Percentiles rank a stretch among this genome's conserved stretches.
phyloP scores from a whole-genome alignment of 2,329 filamentous ascomycete species.

The Scedosporium apiospermum region DNA sequence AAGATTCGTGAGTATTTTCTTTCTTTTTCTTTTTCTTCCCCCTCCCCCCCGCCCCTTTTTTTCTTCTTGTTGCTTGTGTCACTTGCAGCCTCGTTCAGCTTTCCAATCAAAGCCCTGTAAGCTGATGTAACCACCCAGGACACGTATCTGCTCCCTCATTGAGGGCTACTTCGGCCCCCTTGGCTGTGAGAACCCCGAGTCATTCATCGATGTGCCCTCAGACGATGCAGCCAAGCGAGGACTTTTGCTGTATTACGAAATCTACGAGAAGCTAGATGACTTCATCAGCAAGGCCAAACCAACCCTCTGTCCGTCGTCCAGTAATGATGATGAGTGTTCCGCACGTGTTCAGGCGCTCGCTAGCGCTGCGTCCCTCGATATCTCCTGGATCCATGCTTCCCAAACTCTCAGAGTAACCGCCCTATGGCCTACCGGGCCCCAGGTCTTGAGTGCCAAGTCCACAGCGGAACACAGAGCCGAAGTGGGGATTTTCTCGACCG shows the following conservation, averaged over 20 bases:
- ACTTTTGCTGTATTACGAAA: slow-evolving; percentile 62
- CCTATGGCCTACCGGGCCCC: slow-evolving; percentile 45
- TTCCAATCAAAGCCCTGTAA: neutral
- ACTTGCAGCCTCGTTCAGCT: neutral
- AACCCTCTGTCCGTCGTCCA: slow-evolving; percentile 35
- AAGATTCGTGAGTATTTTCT: neutral
- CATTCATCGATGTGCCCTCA: slow-evolving; percentile 1
- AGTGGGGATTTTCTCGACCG: slow-evolving; percentile 68
- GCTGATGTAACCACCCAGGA: neutral
- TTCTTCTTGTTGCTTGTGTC: no score
- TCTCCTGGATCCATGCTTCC: slow-evolving; percentile 65
- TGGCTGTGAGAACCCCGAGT: slow-evolving; percentile 35
- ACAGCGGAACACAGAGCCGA: slow-evolving; percentile 53
- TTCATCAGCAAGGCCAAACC: slow-evolving; percentile 45
- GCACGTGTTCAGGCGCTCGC: slow-evolving; percentile 31
- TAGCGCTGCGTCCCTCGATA: slow-evolving; percentile 57
- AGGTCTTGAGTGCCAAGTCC: slow-evolving; percentile 29
- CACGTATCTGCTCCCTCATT: slow-evolving; percentile 46
- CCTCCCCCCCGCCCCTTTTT: no score
- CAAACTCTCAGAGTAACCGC: slow-evolving; percentile 56
- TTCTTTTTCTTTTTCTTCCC: no score
- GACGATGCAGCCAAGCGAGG: slow-evolving; percentile 16
- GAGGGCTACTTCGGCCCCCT: slow-evolving; percentile 45
- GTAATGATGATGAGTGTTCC: slow-evolving; percentile 37
- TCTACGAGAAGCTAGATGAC: slow-evolving; percentile 44